Conservation (phyloP, 148 eudicot species). For the Gaultheria prostrata region DNA sequence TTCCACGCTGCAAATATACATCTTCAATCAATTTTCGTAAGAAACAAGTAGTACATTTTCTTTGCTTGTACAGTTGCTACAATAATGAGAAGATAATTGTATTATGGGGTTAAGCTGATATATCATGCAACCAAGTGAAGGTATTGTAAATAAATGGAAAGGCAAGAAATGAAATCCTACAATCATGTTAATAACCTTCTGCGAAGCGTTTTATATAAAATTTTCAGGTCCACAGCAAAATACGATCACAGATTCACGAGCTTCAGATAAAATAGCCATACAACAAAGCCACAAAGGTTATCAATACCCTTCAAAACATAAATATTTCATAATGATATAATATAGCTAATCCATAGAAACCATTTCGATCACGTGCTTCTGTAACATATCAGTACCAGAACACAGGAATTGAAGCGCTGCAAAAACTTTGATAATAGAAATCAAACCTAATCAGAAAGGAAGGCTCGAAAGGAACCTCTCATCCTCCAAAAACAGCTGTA, state of each 20-base stretch:
- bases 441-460: slow-evolving; percentile 25
- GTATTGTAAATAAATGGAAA: not conserved
- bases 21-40: not conserved
- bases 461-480: slow-evolving; percentile 42
- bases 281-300: not conserved
- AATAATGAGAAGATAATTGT: not conserved
- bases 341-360: not conserved
- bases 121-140: not conserved
- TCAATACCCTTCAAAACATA: not conserved
- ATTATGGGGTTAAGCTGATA: not conserved
- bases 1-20: not conserved
- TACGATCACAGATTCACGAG: not conserved
- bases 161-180: not conserved
- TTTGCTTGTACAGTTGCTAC: not conserved
- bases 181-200: not conserved
- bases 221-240: not conserved
- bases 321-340: not conserved
- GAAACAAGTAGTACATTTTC: not conserved
- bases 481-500: slow-evolving; percentile 56
- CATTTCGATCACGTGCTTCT: not conserved
- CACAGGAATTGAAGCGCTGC: not conserved
- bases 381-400: not conserved
- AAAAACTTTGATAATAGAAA: not conserved
- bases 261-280: not conserved
- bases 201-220: not conserved